Evolutionary conservation across 2,329 filamentous ascomycete species (phyloP).

Genomic region (Colletotrichum lindemuthianum): DNA sequence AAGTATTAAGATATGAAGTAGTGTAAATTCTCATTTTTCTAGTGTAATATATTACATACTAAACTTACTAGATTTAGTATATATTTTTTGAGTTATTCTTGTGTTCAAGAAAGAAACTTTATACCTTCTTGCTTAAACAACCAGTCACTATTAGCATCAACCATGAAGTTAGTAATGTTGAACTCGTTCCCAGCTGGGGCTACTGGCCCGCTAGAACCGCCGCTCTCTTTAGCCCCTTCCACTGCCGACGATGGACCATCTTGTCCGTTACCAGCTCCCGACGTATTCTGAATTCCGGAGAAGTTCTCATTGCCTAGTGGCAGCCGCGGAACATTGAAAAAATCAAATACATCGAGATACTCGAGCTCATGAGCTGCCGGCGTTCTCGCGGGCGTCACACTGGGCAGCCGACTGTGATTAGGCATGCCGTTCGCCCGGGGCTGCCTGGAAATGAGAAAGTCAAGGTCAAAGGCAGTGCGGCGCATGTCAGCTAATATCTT

Average conservation of each 20-base stretch:
- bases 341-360: constrained; percentile 92
- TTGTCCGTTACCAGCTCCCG: constrained; percentile 37
- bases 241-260: constrained; percentile 34
- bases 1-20: background rate
- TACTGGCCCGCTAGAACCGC: constrained; percentile 42
- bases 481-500: constrained; percentile 93
- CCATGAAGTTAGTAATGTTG: constrained; percentile 82
- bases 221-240: constrained; percentile 37
- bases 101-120: constrained; percentile 37
- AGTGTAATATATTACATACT: background rate
- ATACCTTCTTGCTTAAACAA: constrained; percentile 66
- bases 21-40: background rate
- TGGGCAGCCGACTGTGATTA: constrained; percentile 57
- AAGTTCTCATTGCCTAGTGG: constrained; percentile 56
- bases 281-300: constrained; percentile 30
- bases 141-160: constrained; percentile 79
- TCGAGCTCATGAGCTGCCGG: constrained; percentile 86
- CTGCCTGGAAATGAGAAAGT: constrained; percentile 88
- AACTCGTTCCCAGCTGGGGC: constrained; percentile 66
- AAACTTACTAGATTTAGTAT: background rate
- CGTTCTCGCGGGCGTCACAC: constrained; percentile 70
- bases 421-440: constrained; percentile 56
- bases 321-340: constrained; percentile 89
- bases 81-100: background rate
- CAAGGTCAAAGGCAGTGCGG: constrained; percentile 87